Conservation (phyloP, 2,329 filamentous ascomycete genomes). For the Ophiosphaerella narmari region DNA sequence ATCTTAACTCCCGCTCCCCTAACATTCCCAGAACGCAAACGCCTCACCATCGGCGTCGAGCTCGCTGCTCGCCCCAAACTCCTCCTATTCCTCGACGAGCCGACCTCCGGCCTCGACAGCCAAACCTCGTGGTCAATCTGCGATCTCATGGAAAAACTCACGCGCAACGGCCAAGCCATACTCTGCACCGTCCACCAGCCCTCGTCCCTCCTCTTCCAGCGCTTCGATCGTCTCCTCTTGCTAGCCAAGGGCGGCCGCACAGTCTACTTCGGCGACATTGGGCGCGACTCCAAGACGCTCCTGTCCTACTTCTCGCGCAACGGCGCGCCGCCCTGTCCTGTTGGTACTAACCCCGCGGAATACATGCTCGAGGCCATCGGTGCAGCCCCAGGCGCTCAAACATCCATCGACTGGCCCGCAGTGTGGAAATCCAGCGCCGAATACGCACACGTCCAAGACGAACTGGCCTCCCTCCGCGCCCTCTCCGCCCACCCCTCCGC, state of each 20-base stretch:
- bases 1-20: neutral
- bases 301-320: conserved; percentile 75
- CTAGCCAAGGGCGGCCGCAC: conserved; percentile 75
- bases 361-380: conserved; percentile 66
- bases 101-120: conserved; percentile 77
- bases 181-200: conserved; percentile 95
- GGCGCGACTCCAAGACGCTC: conserved; percentile 67
- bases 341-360: conserved; percentile 72
- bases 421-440: conserved; percentile 44
- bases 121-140: conserved; percentile 63
- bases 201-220: conserved; percentile 87
- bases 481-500: conserved; percentile 36
- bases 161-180: conserved; percentile 78
- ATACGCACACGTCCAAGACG: conserved; percentile 34
- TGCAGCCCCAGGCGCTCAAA: conserved; percentile 33
- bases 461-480: conserved; percentile 47
- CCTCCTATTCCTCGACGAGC: conserved; percentile 59
- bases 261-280: conserved; percentile 81
- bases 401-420: conserved; percentile 46
- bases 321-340: conserved; percentile 65
- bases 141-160: conserved; percentile 82
- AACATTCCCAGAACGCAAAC: conserved; percentile 56
- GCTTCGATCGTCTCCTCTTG: conserved; percentile 80
- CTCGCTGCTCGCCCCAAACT: conserved; percentile 40
- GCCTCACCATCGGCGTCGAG: conserved; percentile 63